Conservation (phyloP, 257 asterid species). For the Ligustrum vulgare region DNA sequence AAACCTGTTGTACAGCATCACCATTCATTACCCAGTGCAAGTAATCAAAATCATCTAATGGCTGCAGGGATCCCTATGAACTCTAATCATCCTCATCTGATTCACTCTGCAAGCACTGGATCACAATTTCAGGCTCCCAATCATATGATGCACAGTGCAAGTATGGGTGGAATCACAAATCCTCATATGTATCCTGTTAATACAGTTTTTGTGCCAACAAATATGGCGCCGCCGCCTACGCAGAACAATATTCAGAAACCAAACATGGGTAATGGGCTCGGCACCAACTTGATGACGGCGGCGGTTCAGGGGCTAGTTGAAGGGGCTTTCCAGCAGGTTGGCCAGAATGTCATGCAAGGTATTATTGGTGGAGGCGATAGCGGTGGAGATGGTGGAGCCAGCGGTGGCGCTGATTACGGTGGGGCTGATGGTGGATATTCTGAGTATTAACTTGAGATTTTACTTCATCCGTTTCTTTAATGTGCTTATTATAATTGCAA, state of each 20-base stretch:
- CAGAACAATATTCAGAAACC: neutral
- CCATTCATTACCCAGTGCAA: neutral
- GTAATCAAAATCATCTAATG: neutral
- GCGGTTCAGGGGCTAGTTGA: neutral
- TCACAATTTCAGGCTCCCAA: neutral
- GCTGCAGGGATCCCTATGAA: neutral
- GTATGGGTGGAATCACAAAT: neutral
- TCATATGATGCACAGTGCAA: neutral
- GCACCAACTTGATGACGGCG: neutral
- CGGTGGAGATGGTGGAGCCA: neutral
- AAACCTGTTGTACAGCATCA: neutral
- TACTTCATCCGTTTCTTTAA: neutral
- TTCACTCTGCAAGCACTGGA: neutral
- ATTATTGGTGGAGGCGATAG: neutral
- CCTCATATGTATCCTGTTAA: neutral
- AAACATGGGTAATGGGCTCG: neutral
- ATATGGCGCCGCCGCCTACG: neutral
- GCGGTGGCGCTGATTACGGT: neutral
- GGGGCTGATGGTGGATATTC: neutral
- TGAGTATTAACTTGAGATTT: neutral
- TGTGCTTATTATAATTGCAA: neutral
- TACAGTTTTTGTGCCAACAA: neutral
- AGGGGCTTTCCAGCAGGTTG: conserved; percentile 3
- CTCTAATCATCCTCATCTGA: neutral
- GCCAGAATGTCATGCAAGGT: neutral